These are phyloP conservation scores for Cokeromyces recurvatus DNA, from an alignment of 371 early-diverging fungal genomes.

Conservation along the genomic window DNA sequence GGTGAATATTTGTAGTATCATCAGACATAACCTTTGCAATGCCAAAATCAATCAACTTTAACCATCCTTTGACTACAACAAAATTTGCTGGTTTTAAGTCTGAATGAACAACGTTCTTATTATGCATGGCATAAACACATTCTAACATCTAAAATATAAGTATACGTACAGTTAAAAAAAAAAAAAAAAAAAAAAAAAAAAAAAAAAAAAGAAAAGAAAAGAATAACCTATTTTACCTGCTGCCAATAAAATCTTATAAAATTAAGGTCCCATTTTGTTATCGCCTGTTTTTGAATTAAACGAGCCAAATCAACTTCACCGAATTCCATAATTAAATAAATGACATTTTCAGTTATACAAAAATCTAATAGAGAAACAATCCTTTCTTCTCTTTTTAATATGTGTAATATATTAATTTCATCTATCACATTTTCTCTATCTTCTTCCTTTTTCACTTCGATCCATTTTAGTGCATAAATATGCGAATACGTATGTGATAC, in stretches of 20 bases:
- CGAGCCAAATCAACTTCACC: conserved; percentile 91
- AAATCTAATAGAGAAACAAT: conserved; percentile 81
- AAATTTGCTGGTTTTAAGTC: conserved; percentile 98
- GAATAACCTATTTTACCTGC: conserved; percentile 52
- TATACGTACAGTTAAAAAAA: too few relatives aligned
- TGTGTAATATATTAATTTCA: conserved; percentile 77
- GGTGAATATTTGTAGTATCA: conserved; percentile 93
- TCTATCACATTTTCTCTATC: conserved; percentile 67
- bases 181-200: neutral
- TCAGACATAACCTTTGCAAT: conserved; percentile 92
- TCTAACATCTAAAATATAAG: conserved; percentile 84
- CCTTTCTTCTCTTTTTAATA: conserved; percentile 54
- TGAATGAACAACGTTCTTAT: conserved; percentile 86
- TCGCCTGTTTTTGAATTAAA: conserved; percentile 54
- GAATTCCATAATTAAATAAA: conserved; percentile 71
- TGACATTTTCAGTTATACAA: conserved; percentile 53
- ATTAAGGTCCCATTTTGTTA: conserved; percentile 57
- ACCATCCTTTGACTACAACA: conserved; percentile 71
- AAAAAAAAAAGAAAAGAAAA: conserved; percentile 7
- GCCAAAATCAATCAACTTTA: conserved; percentile 99
- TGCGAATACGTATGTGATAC: conserved; percentile 53
- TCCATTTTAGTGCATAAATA: conserved; percentile 86
- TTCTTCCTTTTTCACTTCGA: conserved; percentile 70
- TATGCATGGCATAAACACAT: conserved; percentile 88
- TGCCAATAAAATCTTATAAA: conserved; percentile 82